Conservation (phyloP, 495 filamentous ascomycete species). For the Neurospora sp. region DNA sequence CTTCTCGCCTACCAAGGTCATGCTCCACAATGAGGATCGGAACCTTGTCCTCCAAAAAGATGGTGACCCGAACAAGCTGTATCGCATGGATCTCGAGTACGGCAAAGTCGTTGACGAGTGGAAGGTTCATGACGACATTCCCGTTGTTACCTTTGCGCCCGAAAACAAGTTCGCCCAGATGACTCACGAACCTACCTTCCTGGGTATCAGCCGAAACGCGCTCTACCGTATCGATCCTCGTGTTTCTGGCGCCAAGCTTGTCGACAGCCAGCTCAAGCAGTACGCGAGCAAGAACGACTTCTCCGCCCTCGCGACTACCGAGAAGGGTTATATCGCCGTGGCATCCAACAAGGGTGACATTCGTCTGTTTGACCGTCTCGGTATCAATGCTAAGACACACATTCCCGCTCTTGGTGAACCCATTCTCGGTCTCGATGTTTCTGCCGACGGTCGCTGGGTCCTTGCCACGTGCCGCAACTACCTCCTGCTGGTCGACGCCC, state of each 20-base stretch:
- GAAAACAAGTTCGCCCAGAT: constrained; percentile 98
- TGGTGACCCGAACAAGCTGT: constrained; percentile 81
- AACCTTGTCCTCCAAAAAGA: constrained; percentile 88
- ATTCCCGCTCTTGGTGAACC: constrained; percentile 92
- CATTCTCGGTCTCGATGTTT: constrained; percentile 90
- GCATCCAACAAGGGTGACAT: constrained; percentile 97
- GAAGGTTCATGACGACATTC: constrained; percentile 98
- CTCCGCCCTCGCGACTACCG: constrained; percentile 84
- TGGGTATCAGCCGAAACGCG: constrained; percentile 84
- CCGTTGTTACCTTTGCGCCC: constrained; percentile 79
- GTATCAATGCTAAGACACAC: constrained; percentile 94
- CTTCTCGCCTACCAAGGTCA: constrained; percentile 94
- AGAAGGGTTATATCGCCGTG: constrained; percentile 92
- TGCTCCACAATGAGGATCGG: constrained; percentile 88
- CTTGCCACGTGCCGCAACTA: constrained; percentile 93
- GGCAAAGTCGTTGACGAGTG: constrained; percentile 99
- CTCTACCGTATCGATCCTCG: constrained; percentile 93
- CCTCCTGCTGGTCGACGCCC: constrained; percentile 79
- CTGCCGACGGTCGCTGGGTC: constrained; percentile 89
- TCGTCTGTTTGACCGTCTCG: constrained; percentile 88
- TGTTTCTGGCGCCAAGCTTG: constrained; percentile 80
- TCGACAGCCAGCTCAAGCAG: constrained; percentile 85
- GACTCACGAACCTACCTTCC: constrained; percentile 88
- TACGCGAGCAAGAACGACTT: constrained; percentile 96
- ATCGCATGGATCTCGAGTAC: constrained; percentile 95